Evolutionary conservation across 352 stramenopile genomes (phyloP).

Genomic region (Globisporangium emineosum): DNA sequence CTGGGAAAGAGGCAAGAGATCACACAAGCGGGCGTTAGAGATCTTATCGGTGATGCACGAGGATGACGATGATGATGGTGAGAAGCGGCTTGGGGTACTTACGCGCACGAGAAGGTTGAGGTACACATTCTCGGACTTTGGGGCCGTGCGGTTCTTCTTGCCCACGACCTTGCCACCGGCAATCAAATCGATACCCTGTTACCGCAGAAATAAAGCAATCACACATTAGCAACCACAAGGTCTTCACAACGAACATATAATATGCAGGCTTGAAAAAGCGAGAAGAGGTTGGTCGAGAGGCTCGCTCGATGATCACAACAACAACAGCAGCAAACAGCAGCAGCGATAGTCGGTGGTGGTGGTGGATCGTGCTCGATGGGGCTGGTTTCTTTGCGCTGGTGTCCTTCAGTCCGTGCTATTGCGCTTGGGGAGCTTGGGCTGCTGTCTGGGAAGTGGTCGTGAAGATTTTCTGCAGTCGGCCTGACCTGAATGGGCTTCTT

Average conservation of each 20-base stretch:
- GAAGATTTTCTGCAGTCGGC: neutral
- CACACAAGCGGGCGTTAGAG: neutral
- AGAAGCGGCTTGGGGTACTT: conserved; percentile 19
- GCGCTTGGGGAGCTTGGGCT: neutral
- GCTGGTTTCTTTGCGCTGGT: no score
- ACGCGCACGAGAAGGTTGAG: conserved; percentile 96
- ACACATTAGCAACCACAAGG: conserved; percentile 9
- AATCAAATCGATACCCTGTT: conserved; percentile 99
- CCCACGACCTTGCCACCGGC: conserved; percentile 97
- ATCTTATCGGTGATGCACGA: conserved; percentile 28
- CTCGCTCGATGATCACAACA: neutral
- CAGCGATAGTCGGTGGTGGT: neutral
- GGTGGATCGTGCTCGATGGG: neutral
- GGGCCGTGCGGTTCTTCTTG: conserved; percentile 97
- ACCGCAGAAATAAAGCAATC: neutral
- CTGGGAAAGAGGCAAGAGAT: conserved; percentile 17
- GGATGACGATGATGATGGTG: neutral
- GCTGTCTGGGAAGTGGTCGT: neutral
- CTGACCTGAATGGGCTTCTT: conserved; percentile 4
- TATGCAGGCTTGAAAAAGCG: neutral
- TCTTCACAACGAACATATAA: neutral
- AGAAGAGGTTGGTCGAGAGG: neutral
- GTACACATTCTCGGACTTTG: conserved; percentile 99
- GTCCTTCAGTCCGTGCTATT: neutral
- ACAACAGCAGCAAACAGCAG: neutral